Evolutionary conservation across 805 yeast genomes (phyloP).

Genomic region (Candida multigemmis): DNA sequence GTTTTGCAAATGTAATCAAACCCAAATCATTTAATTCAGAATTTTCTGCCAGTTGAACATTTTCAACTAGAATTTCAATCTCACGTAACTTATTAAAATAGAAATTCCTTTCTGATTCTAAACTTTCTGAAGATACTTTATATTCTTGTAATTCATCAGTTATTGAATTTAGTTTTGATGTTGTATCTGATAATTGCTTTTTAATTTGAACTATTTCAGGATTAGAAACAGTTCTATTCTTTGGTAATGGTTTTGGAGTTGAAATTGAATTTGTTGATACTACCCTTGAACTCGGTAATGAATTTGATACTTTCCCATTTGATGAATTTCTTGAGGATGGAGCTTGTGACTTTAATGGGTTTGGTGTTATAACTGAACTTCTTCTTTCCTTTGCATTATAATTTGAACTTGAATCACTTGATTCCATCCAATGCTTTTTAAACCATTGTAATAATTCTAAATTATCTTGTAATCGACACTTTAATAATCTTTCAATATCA

Average conservation of each 20-base stretch:
- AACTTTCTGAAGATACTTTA: slow-evolving; percentile 49
- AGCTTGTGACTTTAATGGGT: not conserved
- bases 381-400: slow-evolving; percentile 54
- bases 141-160: slow-evolving; percentile 50
- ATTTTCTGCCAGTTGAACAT: slow-evolving; percentile 20
- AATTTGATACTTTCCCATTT: slow-evolving; percentile 1
- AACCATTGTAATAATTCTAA: slow-evolving; percentile 93
- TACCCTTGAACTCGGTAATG: slow-evolving; percentile 1
- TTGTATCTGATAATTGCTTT: slow-evolving; percentile 29
- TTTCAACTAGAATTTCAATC: slow-evolving; percentile 72
- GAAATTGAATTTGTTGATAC: slow-evolving; percentile 3
- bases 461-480: slow-evolving; percentile 89
- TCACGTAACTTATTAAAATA: slow-evolving; percentile 85
- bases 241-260: slow-evolving; percentile 3
- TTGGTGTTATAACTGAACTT: slow-evolving; percentile 1
- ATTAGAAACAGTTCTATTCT: slow-evolving; percentile 3
- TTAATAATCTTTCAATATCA: slow-evolving; percentile 73
- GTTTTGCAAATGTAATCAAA: slow-evolving; percentile 25
- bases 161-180: slow-evolving; percentile 26
- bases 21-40: slow-evolving; percentile 18
- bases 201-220: slow-evolving; percentile 7
- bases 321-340: not conserved
- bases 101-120: slow-evolving; percentile 80
- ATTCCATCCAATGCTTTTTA: slow-evolving; percentile 71
- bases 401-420: slow-evolving; percentile 44